phyloP scores from a whole-genome alignment of 2,329 filamentous ascomycete genomes.

The Colletotrichum chlorophyti region DNA sequence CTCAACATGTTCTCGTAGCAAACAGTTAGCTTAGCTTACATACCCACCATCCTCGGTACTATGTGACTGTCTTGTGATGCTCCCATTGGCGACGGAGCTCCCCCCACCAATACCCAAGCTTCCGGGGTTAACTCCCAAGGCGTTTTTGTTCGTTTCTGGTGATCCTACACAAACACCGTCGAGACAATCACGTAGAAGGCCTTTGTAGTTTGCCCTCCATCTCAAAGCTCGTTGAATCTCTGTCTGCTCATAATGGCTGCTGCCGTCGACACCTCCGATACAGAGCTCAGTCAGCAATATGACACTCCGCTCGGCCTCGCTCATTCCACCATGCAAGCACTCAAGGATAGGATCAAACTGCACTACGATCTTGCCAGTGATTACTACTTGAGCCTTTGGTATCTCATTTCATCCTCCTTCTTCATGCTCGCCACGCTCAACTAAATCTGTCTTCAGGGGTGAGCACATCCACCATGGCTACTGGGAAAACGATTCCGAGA shows the following conservation, averaged over 20 bases:
- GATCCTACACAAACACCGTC: neutral
- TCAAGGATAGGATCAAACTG: conserved; percentile 64
- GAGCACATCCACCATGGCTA: conserved; percentile 71
- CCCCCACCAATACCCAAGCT: too few species aligned
- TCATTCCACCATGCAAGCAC: conserved; percentile 53
- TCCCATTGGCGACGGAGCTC: too few species aligned
- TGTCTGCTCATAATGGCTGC: conserved; percentile 8
- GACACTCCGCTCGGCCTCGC: conserved; percentile 52
- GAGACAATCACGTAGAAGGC: neutral
- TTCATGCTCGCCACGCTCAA: neutral
- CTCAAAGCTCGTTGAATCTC: neutral
- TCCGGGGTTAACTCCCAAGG: too few species aligned
- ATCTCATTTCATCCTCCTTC: conserved; percentile 23
- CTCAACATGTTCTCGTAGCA: too few species aligned
- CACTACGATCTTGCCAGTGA: conserved; percentile 68
- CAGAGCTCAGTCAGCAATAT: conserved; percentile 51
- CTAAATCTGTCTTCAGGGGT: conserved; percentile 49
- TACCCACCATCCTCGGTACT: too few species aligned
- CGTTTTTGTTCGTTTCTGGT: too few species aligned
- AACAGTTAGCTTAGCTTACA: too few species aligned
- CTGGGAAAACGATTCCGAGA: conserved; percentile 57
- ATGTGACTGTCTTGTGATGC: too few species aligned
- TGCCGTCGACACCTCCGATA: conserved; percentile 29
- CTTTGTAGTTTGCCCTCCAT: neutral
- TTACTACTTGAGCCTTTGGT: conserved; percentile 69